These are phyloP conservation scores for Echeveria elegans DNA, from an alignment of 164 flowering plant genomes.

Conservation along the genomic window DNA sequence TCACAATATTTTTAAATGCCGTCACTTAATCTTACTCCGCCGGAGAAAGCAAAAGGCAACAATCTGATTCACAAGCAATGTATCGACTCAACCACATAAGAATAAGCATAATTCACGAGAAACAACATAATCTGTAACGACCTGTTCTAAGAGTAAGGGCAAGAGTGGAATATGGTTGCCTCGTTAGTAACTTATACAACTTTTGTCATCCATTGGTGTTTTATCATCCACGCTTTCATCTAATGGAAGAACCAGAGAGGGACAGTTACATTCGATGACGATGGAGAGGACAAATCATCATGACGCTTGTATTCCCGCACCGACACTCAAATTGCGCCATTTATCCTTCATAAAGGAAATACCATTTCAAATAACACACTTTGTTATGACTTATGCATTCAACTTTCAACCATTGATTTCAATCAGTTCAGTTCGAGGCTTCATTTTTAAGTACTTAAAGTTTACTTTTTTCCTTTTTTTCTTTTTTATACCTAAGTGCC, in stretches of 20 bases:
- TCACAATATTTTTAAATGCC: too few species aligned
- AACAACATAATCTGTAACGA: not conserved
- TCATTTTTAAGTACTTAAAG: too few species aligned
- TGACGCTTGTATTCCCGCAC: conserved; percentile 42
- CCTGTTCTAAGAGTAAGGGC: too few species aligned
- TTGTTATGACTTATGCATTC: too few species aligned
- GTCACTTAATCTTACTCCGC: too few species aligned
- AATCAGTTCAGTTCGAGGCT: too few species aligned
- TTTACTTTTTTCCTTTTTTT: too few species aligned
- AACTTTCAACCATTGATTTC: too few species aligned
- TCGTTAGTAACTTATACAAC: conserved; percentile 22
- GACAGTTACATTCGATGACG: conserved; percentile 11
- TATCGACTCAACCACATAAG: not conserved
- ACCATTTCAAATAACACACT: too few species aligned
- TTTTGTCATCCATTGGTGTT: conserved; percentile 28
- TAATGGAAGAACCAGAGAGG: conserved; percentile 18
- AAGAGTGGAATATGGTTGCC: not conserved
- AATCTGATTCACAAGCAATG: too few species aligned
- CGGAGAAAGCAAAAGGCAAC: too few species aligned
- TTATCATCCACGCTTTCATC: conserved; percentile 24
- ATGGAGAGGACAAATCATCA: conserved; percentile 22
- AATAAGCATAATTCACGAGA: not conserved
- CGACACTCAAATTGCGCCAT: conserved; percentile 74
- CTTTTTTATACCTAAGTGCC: too few species aligned
- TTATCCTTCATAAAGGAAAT: conserved; percentile 69